Base-by-base conservation (phyloP, 345 rosid species). In the Pistacia vera region DNA sequence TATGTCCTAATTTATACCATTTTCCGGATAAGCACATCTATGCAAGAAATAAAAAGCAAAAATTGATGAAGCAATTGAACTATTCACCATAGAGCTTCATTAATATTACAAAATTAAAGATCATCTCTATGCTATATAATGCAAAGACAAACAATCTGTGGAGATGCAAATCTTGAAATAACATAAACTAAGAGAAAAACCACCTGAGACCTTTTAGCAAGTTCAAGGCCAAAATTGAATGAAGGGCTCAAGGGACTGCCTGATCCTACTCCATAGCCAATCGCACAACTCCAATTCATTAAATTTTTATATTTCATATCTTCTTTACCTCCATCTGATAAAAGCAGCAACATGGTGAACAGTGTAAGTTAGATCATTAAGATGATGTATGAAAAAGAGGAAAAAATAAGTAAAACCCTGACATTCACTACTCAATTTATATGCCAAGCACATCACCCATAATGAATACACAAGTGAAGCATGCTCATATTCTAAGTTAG, bases 211-310 rank as follows among this genome's bases (percentile, higher is more conserved):
- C 86, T 85, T 80, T 85, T 90, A 12, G 86, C 90, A 82, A 95
- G 90, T 82, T 95, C 98, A 75, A 95, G 87, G 62, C 90, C 81
- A 81, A 93, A 91, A 82, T 87, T 93, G 84, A 95, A 95, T 28
- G 98, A 91, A 75, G 98, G 98, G 69, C 92, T 87, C 77, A 93
- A 80, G 65, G 97, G 98, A 79, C 97, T 91, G 81, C 90, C 87
- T 20, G 93, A 88, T 81, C 98, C 98, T 56, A 86, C 83, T 72
- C 90, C 97, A 81, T 95, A 95, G 63, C 95, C 92, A 84, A 91
- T 77, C 66, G 98, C 98, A 81, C 90, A 89, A 79, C 92, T 95
- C 97, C 98, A 95, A 76, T 95, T 90, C 84, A 55, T 86, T 74
- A 81, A 70, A 80, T 95, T 89, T 69, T 71, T 89, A 74, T 75